phyloP scores from a whole-genome alignment of 169 alveolate species.

The Babesia sp. region DNA sequence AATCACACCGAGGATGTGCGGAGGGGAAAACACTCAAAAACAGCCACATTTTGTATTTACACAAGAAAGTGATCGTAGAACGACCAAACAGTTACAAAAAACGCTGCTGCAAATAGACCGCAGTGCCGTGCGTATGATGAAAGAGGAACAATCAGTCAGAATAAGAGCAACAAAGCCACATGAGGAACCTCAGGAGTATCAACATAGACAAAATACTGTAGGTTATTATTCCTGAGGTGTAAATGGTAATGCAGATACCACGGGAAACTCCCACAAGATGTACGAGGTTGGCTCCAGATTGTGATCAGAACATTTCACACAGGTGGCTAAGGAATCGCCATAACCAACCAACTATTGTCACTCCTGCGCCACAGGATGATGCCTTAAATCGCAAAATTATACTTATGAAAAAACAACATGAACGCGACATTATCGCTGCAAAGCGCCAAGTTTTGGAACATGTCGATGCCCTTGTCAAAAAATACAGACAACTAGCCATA shows the following conservation, averaged over 20 bases:
- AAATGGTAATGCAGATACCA: background rate
- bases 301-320: background rate
- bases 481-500: slow-evolving; percentile 58
- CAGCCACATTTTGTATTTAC: slow-evolving; percentile 41
- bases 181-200: background rate
- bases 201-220: background rate
- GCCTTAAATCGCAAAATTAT: slow-evolving; percentile 18
- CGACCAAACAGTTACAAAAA: background rate
- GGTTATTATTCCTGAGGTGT: background rate
- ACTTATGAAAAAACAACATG: slow-evolving; percentile 13
- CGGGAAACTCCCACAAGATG: background rate
- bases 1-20: slow-evolving; percentile 37
- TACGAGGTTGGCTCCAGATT: background rate
- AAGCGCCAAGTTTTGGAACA: slow-evolving; percentile 48
- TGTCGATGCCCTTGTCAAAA: slow-evolving; percentile 45
- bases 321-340: background rate
- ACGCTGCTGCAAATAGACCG: slow-evolving; percentile 47
- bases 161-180: slow-evolving; percentile 46
- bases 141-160: slow-evolving; percentile 22
- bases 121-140: slow-evolving; percentile 41
- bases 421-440: slow-evolving; percentile 17
- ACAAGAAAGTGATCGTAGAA: background rate
- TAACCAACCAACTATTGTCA: background rate
- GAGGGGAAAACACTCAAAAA: background rate
- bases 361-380: background rate